Evolutionary conservation across 2,329 filamentous ascomycete genomes (phyloP).

Genomic region (Incumbomyces delicatus): DNA sequence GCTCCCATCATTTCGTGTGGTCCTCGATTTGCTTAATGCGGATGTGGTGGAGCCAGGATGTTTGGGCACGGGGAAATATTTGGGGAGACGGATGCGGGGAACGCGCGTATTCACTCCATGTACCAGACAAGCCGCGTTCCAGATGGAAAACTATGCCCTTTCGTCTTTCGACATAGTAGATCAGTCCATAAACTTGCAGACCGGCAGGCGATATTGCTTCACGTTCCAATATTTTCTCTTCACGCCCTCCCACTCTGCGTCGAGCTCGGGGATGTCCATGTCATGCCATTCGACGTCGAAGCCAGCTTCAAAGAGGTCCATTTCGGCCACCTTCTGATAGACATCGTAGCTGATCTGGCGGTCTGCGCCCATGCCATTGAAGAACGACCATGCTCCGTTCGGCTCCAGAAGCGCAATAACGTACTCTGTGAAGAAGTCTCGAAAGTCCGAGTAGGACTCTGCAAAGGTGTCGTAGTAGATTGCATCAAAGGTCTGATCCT

Average conservation of each 20-base stretch:
- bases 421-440: slow-evolving; percentile 77
- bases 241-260: slow-evolving; percentile 79
- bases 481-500: slow-evolving; percentile 66
- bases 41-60: slow-evolving; percentile 1
- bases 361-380: slow-evolving; percentile 78
- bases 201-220: slow-evolving; percentile 42
- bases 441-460: slow-evolving; percentile 79
- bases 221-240: slow-evolving; percentile 84
- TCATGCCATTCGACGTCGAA: slow-evolving; percentile 82
- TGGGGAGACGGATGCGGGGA: slow-evolving; percentile 2
- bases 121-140: neutral
- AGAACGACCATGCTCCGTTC: slow-evolving; percentile 52
- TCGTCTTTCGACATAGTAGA: neutral
- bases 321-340: slow-evolving; percentile 82
- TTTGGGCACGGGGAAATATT: neutral
- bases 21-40: neutral
- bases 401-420: slow-evolving; percentile 68
- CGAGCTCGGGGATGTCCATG: slow-evolving; percentile 62
- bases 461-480: slow-evolving; percentile 98
- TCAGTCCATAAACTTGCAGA: slow-evolving; percentile 22
- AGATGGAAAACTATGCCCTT: neutral
- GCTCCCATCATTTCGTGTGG: neutral
- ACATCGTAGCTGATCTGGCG: slow-evolving; percentile 91
- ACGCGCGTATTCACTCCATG: neutral
- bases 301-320: slow-evolving; percentile 80